Evolutionary conservation across 495 filamentous ascomycete species (phyloP).

Genomic region (Amphirosellinia nigrospora): DNA sequence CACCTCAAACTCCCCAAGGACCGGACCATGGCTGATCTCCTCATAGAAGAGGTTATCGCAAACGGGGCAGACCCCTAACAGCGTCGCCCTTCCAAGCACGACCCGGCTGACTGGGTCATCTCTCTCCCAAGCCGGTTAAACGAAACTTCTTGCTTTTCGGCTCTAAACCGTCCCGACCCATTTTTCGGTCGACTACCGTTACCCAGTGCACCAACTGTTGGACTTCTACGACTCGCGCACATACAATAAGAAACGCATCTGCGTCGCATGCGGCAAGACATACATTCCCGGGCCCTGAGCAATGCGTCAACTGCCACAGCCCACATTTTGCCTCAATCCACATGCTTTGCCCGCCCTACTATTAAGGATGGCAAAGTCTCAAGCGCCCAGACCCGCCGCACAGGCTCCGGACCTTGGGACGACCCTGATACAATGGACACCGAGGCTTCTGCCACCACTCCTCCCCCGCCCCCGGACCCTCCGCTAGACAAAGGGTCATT

Average conservation of each 20-base stretch:
- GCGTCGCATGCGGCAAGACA: neutral
- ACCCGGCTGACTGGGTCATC: neutral
- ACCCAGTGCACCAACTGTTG: slow-evolving; percentile 4
- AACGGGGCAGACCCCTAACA: neutral
- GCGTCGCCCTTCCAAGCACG: neutral
- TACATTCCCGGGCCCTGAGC: neutral
- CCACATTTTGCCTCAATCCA: neutral
- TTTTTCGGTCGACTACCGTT: neutral
- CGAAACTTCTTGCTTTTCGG: neutral
- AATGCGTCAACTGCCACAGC: slow-evolving; percentile 7
- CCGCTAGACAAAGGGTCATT: too few species aligned
- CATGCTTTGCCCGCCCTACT: neutral
- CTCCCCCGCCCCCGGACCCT: too few species aligned
- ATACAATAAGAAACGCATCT: neutral
- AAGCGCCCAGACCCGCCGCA: neutral
- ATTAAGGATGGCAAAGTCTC: neutral
- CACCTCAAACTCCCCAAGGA: neutral
- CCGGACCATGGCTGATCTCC: neutral
- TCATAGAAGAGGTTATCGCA: neutral
- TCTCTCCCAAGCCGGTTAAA: neutral
- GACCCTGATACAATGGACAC: neutral
- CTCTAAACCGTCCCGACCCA: neutral
- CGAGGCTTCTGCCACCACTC: too few species aligned
- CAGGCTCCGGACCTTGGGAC: neutral
- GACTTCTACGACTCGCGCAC: neutral